These are phyloP conservation scores for Arachnomyces sp. DNA, from an alignment of 2,329 filamentous ascomycete species.

Conservation along the genomic window DNA sequence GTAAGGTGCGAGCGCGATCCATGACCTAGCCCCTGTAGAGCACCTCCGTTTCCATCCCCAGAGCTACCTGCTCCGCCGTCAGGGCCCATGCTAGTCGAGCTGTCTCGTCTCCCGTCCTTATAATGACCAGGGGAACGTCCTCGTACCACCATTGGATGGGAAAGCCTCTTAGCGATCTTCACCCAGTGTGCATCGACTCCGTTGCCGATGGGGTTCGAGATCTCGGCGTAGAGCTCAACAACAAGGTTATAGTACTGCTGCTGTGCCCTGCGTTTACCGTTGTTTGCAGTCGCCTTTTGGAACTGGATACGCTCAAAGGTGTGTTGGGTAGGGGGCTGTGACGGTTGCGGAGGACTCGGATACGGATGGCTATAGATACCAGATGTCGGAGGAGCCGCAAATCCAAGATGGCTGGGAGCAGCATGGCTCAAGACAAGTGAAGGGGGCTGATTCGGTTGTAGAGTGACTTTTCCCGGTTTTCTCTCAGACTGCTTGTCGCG, in stretches of 20 bases:
- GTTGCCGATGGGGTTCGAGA: conserved; percentile 40
- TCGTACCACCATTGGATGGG: conserved; percentile 77
- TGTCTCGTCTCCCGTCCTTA: conserved; percentile 60
- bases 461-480: conserved; percentile 59
- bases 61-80: conserved; percentile 49
- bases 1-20: conserved; percentile 24
- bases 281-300: conserved; percentile 89
- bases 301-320: conserved; percentile 88
- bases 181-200: conserved; percentile 50
- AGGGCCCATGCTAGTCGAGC: conserved; percentile 62
- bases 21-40: conserved; percentile 23
- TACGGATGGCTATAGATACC: conserved; percentile 26
- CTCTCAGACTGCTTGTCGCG: conserved; percentile 77
- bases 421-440: conserved; percentile 26
- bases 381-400: conserved; percentile 17
- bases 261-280: conserved; percentile 79
- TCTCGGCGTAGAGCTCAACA: conserved; percentile 69
- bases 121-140: conserved; percentile 76
- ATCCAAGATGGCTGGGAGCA: conserved; percentile 19
- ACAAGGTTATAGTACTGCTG: conserved; percentile 92
- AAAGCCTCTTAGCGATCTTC: conserved; percentile 63
- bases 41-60: conserved; percentile 23
- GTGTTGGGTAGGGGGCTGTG: conserved; percentile 40
- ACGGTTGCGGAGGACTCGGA: conserved; percentile 21
- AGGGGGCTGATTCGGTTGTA: conserved; percentile 58